Conservation (phyloP, 148 eudicot species). For the Simmondsia chinensis region DNA sequence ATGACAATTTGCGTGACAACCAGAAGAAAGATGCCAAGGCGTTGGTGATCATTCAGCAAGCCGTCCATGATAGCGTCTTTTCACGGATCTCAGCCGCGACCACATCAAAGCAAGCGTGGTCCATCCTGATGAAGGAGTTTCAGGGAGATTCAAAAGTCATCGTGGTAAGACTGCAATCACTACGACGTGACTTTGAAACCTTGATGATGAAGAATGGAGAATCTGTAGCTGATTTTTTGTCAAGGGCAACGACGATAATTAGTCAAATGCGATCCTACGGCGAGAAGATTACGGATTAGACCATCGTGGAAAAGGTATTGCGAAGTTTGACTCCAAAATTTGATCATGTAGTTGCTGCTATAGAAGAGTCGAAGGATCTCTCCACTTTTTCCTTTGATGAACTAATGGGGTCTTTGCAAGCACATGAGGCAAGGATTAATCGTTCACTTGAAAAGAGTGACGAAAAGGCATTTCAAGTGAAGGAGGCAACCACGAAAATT, state of each 20-base stretch:
- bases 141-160: conserved; percentile 4
- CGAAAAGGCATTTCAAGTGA: conserved; percentile 11
- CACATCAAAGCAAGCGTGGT: conserved; percentile 11
- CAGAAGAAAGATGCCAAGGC: conserved; percentile 8
- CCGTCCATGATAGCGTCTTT: neutral
- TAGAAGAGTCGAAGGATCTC: conserved; percentile 11
- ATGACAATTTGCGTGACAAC: neutral
- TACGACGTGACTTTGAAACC: conserved; percentile 12
- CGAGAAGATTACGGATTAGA: neutral
- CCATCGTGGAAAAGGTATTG: conserved; percentile 1
- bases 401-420: conserved; percentile 7
- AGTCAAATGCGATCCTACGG: conserved; percentile 10
- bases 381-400: neutral
- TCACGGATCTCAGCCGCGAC: conserved; percentile 6
- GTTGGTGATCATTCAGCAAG: conserved; percentile 3
- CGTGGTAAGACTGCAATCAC: conserved; percentile 1
- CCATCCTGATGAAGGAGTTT: conserved; percentile 1
- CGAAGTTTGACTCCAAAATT: conserved; percentile 5
- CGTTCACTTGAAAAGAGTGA: neutral
- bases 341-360: conserved; percentile 10
- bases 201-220: conserved; percentile 6
- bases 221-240: conserved; percentile 12
- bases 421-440: conserved; percentile 12
- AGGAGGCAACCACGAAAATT: neutral
- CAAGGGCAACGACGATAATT: conserved; percentile 1